phyloP scores from a whole-genome alignment of 805 yeast species.

The Teunomyces stri region DNA sequence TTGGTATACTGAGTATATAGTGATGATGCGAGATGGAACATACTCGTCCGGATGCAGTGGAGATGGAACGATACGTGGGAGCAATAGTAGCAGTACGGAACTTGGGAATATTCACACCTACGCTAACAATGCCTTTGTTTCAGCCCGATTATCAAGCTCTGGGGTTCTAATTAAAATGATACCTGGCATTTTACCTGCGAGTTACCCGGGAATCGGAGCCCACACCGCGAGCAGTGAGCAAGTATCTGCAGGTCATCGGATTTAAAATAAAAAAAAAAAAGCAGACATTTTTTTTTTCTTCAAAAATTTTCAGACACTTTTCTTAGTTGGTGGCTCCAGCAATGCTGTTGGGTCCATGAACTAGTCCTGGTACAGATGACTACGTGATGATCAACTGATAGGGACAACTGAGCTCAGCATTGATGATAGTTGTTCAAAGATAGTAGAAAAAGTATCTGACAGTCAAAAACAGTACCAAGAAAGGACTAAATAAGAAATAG shows the following conservation, averaged over 20 bases:
- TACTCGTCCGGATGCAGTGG: neutral
- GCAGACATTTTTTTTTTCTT: neutral
- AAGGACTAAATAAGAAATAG: neutral
- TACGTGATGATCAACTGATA: conserved; percentile 15
- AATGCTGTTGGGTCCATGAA: conserved; percentile 1
- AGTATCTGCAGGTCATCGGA: too few relatives aligned
- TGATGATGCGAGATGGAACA: conserved; percentile 45
- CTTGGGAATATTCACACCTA: too few relatives aligned
- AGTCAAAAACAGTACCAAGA: neutral
- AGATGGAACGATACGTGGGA: too few relatives aligned
- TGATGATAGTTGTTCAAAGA: conserved; percentile 17
- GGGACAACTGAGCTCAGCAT: conserved; percentile 18
- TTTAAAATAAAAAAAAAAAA: too few relatives aligned
- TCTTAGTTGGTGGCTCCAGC: neutral
- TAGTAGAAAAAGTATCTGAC: conserved; percentile 15
- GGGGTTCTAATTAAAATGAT: too few relatives aligned
- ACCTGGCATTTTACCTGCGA: too few relatives aligned
- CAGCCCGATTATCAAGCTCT: too few relatives aligned
- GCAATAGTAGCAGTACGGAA: too few relatives aligned
- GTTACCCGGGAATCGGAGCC: too few relatives aligned
- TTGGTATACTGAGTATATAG: conserved; percentile 44
- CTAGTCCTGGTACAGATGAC: neutral
- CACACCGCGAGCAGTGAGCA: too few relatives aligned
- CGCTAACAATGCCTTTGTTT: too few relatives aligned
- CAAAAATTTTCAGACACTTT: neutral